Conservation (phyloP, 2,329 filamentous ascomycete genomes). For the Fusarium sacchari region DNA sequence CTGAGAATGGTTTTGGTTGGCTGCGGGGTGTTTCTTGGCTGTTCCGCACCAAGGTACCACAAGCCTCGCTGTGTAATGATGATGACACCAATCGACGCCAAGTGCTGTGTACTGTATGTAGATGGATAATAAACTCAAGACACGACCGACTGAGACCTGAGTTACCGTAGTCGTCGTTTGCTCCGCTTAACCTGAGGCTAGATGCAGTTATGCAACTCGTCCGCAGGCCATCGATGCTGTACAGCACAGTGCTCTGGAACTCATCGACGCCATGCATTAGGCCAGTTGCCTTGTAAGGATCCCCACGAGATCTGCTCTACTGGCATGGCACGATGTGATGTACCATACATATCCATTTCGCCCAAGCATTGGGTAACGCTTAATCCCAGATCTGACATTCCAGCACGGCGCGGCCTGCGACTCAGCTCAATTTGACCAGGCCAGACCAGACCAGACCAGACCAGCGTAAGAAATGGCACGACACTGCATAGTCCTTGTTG, state of each 20-base stretch:
- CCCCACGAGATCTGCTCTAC: constrained; percentile 39
- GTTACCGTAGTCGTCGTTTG: neutral
- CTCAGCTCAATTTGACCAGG: constrained; percentile 3
- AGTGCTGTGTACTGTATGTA: neutral
- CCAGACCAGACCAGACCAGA: neutral
- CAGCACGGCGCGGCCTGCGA: constrained; percentile 5
- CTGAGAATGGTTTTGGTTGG: constrained; percentile 4
- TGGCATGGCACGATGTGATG: constrained; percentile 4
- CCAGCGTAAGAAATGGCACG: neutral
- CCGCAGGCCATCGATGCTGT: constrained; percentile 8
- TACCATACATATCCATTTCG: constrained; percentile 8
- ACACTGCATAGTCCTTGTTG: neutral
- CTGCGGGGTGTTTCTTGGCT: constrained; percentile 4
- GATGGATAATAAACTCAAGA: neutral
- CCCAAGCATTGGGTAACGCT: constrained; percentile 26
- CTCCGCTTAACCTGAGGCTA: neutral
- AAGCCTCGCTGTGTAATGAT: neutral
- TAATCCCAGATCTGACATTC: constrained; percentile 14
- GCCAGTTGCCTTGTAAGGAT: constrained; percentile 31
- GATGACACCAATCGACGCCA: neutral
- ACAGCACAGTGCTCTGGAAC: constrained; percentile 23
- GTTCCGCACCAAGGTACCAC: constrained; percentile 17
- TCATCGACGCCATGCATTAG: constrained; percentile 41
- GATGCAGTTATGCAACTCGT: constrained; percentile 15
- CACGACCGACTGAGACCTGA: neutral